Percentiles rank a stretch among this genome's conserved stretches.
phyloP scores from a whole-genome alignment of 768 basidiomycete genomes.

The Amanita rimosa region DNA sequence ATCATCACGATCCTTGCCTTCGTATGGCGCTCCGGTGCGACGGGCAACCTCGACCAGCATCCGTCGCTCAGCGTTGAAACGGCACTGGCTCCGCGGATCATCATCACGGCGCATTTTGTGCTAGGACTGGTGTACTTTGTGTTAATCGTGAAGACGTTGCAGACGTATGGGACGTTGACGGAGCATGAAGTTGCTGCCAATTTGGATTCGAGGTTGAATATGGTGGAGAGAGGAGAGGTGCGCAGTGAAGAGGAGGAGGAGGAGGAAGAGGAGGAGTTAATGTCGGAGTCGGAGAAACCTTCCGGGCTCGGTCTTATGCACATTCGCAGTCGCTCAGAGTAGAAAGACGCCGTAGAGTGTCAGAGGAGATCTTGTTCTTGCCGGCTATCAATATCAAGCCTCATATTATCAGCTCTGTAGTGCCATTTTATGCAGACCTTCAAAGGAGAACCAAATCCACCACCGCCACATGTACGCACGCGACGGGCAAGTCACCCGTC shows the following conservation, averaged over 20 bases:
- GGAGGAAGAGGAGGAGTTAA: too few relatives aligned
- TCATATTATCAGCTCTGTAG: too few relatives aligned
- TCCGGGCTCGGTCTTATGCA: too few relatives aligned
- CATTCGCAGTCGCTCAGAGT: background rate
- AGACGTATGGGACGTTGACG: conserved; percentile 33
- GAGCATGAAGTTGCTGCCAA: background rate
- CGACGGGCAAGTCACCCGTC: too few relatives aligned
- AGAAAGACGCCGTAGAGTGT: too few relatives aligned
- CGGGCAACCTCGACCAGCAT: conserved; percentile 23
- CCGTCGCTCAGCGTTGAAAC: conserved; percentile 23
- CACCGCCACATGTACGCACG: too few relatives aligned
- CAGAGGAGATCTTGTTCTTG: too few relatives aligned
- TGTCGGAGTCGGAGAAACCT: background rate
- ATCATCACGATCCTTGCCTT: conserved; percentile 51
- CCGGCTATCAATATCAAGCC: too few relatives aligned
- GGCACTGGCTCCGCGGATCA: conserved; percentile 42
- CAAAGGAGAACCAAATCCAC: too few relatives aligned
- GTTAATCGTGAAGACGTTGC: conserved; percentile 52
- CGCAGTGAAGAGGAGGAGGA: background rate
- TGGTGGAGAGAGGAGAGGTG: too few relatives aligned
- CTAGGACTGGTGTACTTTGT: conserved; percentile 52
- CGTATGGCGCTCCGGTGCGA: conserved; percentile 59
- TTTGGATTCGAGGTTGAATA: too few relatives aligned
- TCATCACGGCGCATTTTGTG: conserved; percentile 39
- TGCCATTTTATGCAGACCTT: too few relatives aligned